These are phyloP conservation scores for Coccomyxa sp. DNA, from an alignment of 139 green algal genomes.

Conservation along the genomic window DNA sequence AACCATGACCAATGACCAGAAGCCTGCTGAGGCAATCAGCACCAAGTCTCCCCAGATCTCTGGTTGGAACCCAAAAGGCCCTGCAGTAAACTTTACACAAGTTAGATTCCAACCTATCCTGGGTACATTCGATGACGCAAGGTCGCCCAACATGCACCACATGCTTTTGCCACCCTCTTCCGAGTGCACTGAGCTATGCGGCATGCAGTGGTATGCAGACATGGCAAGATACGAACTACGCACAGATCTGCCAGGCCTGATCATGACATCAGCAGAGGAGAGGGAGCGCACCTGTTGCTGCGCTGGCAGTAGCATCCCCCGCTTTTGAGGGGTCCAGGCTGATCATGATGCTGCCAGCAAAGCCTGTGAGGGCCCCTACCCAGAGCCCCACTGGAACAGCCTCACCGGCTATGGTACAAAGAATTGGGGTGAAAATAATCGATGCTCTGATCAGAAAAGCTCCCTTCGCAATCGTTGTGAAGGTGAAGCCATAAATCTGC, in stretches of 20 bases:
- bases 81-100: neutral
- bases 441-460: slow-evolving; percentile 38
- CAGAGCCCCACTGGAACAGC: slow-evolving; percentile 10
- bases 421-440: slow-evolving; percentile 17
- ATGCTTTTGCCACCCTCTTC: no score
- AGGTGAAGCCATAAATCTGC: slow-evolving; percentile 30
- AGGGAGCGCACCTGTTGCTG: no score
- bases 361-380: slow-evolving; percentile 8
- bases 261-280: no score
- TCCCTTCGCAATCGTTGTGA: slow-evolving; percentile 25
- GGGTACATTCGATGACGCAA: no score
- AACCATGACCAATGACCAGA: slow-evolving; percentile 22
- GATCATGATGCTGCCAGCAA: slow-evolving; percentile 10
- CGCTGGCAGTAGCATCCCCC: no score
- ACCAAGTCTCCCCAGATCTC: slow-evolving; percentile 11
- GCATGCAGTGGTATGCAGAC: no score
- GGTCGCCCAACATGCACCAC: no score
- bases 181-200: no score
- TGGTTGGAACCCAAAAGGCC: neutral
- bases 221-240: no score
- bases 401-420: slow-evolving; percentile 16
- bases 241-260: no score
- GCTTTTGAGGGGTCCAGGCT: slow-evolving; percentile 8
- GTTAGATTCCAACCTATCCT: no score
- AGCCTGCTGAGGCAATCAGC: slow-evolving; percentile 6